A percentile compares a stretch with the other conserved stretches of the same genome.
Evolutionary conservation across 345 rosid genomes (phyloP).

Genomic region (Bretschneidera sinensis): DNA sequence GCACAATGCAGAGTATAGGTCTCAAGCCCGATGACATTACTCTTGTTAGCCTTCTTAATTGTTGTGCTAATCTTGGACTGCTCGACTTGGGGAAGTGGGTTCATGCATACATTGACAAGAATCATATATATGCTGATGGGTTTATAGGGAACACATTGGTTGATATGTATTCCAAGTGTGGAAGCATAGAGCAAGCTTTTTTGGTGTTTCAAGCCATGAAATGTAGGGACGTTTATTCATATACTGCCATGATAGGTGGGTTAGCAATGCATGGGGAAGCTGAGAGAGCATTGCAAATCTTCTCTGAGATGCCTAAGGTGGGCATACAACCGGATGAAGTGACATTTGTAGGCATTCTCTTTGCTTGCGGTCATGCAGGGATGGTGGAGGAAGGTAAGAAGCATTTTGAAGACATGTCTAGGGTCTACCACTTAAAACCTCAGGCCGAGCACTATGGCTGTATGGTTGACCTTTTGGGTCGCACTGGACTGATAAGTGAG

Average conservation of each 20-base stretch:
- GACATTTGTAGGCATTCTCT: conserved; percentile 47
- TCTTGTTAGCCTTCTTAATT: conserved; percentile 37
- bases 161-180: conserved; percentile 61
- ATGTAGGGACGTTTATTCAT: conserved; percentile 40
- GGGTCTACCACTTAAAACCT: conserved; percentile 42
- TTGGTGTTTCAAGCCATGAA: conserved; percentile 36
- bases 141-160: conserved; percentile 45
- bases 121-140: conserved; percentile 30
- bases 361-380: conserved; percentile 55
- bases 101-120: conserved; percentile 38
- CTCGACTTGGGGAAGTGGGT: conserved; percentile 48
- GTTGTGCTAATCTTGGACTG: conserved; percentile 46
- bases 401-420: conserved; percentile 44
- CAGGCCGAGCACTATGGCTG: conserved; percentile 51
- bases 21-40: conserved; percentile 33
- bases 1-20: conserved; percentile 34
- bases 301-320: conserved; percentile 35
- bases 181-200: conserved; percentile 35
- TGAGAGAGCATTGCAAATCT: conserved; percentile 30
- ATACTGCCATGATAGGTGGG: conserved; percentile 47
- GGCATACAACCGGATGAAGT: conserved; percentile 44
- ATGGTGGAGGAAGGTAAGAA: conserved; percentile 37
- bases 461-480: conserved; percentile 57
- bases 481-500: conserved; percentile 39
- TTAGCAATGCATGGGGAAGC: conserved; percentile 52